Percentiles rank a stretch among this genome's conserved stretches.
Evolutionary conservation across 2,329 filamentous ascomycete genomes (phyloP).

Genomic region (Monilinia fructigena): DNA sequence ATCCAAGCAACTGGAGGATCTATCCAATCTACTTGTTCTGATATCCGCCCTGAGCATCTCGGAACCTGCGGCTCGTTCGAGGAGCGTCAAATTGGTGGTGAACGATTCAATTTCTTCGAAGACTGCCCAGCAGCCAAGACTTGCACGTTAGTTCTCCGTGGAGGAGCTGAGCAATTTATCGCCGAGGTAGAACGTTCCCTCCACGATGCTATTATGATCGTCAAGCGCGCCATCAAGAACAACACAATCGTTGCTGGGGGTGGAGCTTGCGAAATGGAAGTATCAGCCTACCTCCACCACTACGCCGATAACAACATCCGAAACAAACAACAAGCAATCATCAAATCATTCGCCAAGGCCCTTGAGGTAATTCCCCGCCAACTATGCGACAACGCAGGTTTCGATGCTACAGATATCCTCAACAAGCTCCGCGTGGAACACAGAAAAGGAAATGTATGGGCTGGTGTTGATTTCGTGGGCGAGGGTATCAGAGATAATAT

Average conservation of each 20-base stretch:
- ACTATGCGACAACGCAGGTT: constrained; percentile 97
- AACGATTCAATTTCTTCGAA: constrained; percentile 98
- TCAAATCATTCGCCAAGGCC: constrained; percentile 97
- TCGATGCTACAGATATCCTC: constrained; percentile 96
- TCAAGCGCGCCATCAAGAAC: constrained; percentile 96
- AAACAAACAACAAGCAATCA: constrained; percentile 94
- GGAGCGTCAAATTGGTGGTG: constrained; percentile 93
- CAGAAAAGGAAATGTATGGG: constrained; percentile 88
- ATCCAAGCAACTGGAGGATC: constrained; percentile 91
- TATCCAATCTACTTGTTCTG: constrained; percentile 92
- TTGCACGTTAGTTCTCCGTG: constrained; percentile 91
- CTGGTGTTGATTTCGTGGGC: constrained; percentile 89
- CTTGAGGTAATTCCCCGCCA: constrained; percentile 95
- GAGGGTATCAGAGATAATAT: constrained; percentile 95
- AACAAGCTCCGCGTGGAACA: constrained; percentile 96
- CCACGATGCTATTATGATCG: constrained; percentile 99
- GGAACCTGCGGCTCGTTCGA: constrained; percentile 90
- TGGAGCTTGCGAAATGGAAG: constrained; percentile 93
- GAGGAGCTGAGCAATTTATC: constrained; percentile 98
- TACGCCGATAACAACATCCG: constrained; percentile 91
- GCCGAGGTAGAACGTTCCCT: constrained; percentile 96
- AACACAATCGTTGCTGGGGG: constrained; percentile 92
- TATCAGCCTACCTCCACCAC: constrained; percentile 88
- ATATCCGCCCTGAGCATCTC: constrained; percentile 85
- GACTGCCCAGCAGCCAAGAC: constrained; percentile 95